Evolutionary conservation across 768 basidiomycete species (phyloP), one percentile per base, ranked within the genome.

Genomic region (Pluteus cervinus): DNA sequence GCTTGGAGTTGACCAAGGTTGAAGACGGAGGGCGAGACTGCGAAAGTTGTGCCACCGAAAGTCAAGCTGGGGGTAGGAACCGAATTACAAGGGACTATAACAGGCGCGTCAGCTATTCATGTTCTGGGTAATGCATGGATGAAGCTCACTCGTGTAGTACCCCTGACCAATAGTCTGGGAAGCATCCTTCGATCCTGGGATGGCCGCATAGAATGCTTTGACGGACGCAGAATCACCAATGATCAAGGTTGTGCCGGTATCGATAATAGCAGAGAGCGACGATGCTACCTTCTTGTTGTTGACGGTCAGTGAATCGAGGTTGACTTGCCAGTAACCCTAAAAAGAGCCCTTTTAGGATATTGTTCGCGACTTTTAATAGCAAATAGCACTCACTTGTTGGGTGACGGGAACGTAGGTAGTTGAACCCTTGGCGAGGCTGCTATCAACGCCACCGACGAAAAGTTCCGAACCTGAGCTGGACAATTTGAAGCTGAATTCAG

Each of bases 401-500:
- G 34, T 30, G 14, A 45, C 29, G 16, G 36, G 26, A 6, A 44
- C 47, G 24, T 63, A 72, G n/a, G 58, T 61, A 42, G 70, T 48
- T 4, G 45, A 46, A 7, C 61, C 64, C 21, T 63, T 62, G 53
- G 66, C 75, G 42, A 65, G 49, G n/a, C 41, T 45, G 10, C 49
- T 42, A 48, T 76, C 64, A 4, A 59, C 55, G 22, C 71, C 75
- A 10, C 75, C 75, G 35, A 78, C 51, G 39, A 57, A 66, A 20
- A 77, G 63, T 51, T 72, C 69, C n/a, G 65, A 59, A 31, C 53
- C 57, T 14, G 53, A 52, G 21, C 54, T 14, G 12, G 61, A 44
- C 26, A 74, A 58, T 34, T 67, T 61, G 42, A 75, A 62, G 29
- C 64, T 60, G 40, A 74, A 73, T 32, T 58, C 50, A 34, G 57